Percentiles rank a stretch among this genome's conserved stretches.
Evolutionary conservation across 352 stramenopile genomes (phyloP).

Genomic region (Phytophthora uliginosa): DNA sequence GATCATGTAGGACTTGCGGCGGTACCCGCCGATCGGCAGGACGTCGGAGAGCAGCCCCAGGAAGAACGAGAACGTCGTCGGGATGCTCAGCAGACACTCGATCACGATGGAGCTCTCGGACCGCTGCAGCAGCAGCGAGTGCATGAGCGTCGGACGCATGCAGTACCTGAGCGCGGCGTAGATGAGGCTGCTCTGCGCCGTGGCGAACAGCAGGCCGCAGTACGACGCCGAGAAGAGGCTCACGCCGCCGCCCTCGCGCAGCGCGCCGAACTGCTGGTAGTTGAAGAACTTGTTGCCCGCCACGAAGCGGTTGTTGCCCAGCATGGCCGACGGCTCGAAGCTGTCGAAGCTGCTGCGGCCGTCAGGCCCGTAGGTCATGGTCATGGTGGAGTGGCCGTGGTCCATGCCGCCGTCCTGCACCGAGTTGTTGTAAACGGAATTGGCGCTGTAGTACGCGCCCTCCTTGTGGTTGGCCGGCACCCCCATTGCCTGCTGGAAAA

Average conservation of each 20-base stretch:
- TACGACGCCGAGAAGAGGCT: conserved; percentile 72
- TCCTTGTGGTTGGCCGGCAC: conserved; percentile 43
- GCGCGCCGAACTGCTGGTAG: conserved; percentile 76
- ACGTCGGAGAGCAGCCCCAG: conserved; percentile 91
- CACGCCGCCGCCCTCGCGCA: conserved; percentile 68
- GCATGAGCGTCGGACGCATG: conserved; percentile 75
- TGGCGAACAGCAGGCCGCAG: conserved; percentile 65
- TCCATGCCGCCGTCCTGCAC: conserved; percentile 38
- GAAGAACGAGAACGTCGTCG: conserved; percentile 91
- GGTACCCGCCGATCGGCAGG: conserved; percentile 86
- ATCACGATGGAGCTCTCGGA: conserved; percentile 64
- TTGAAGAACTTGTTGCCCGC: conserved; percentile 82
- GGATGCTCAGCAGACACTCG: conserved; percentile 85
- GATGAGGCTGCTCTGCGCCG: conserved; percentile 59
- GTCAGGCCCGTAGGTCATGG: conserved; percentile 36
- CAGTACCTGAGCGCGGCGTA: conserved; percentile 78
- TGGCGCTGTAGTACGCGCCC: conserved; percentile 33
- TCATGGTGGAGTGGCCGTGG: conserved; percentile 35
- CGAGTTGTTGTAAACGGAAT: conserved; percentile 43
- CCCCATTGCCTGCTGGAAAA: conserved; percentile 21
- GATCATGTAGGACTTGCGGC: conserved; percentile 94
- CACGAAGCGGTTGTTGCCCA: conserved; percentile 59
- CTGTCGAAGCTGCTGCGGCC: conserved; percentile 41
- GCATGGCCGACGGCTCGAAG: conserved; percentile 34
- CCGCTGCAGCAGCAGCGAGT: conserved; percentile 65